Base-by-base conservation (phyloP, 805 yeast species). In the Metschnikowia matae region DNA sequence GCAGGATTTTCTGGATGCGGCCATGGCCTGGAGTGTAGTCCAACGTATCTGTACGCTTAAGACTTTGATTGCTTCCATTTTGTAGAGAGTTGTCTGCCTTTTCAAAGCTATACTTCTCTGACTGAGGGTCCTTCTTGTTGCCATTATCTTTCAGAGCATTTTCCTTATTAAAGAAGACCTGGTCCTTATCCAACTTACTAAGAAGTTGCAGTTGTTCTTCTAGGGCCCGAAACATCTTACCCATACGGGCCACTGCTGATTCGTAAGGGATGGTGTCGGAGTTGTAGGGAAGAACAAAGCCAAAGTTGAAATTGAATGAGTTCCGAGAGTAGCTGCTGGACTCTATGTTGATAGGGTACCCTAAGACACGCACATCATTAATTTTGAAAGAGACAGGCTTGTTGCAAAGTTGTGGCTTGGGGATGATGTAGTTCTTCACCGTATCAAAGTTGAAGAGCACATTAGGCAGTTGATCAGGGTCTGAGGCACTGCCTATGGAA, bases 381-480 rank as follows among this genome's bases (percentile, higher is more conserved):
- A 84, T 81, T 55, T 87, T 83, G 59, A 90, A 75, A 1, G 94
- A 80, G 20, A 95, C 77, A 37, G 92, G 74, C 52, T 85, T 78
- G 65, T 92, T 89, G 66, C 98, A 94, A 21, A 94, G 73, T 43
- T 85, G 89, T 0, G 96, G 91, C 62, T 94, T 94, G 1, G 99
- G 99, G 26, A 94, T 92, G 42, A 94, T 81, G 64, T 88, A 94
- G 72, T 89, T 92, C 63, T 89, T 89, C 40, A 94, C 83, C 1
- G 87, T 76, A 62, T 89, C 95, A 65, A 95, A 94, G 58, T 87
- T 84, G 61, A 89, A 84, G 50, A 83, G 67, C 34, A 44, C 57
- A 26, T 52, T 47, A 17, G 36, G 34, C 46, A 44, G 46, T 18
- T 20, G 45, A 15, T 46, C 48, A 21, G 50, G 50, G 33, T 17